A percentile compares a stretch with the other conserved stretches of the same genome.
Evolutionary conservation across 306 rosid species (phyloP).

Genomic region (Vigna unguiculata): DNA sequence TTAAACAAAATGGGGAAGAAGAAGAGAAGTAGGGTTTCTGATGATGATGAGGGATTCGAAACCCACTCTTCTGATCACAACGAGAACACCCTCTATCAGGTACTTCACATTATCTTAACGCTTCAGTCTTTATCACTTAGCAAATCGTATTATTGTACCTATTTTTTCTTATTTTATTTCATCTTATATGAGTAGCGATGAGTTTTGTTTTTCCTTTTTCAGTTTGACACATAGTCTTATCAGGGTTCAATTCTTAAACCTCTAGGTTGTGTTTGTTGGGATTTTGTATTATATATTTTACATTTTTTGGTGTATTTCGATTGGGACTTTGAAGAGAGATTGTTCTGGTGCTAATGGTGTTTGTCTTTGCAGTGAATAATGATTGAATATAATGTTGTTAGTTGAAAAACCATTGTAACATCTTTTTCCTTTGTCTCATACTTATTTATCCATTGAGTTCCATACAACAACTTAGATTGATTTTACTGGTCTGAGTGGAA

Average conservation of each 20-base stretch:
- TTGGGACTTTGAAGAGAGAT: not conserved
- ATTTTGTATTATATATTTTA: not conserved
- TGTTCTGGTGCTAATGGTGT: not conserved
- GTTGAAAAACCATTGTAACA: not conserved
- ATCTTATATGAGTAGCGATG: not conserved
- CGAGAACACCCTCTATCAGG: conserved; percentile 70
- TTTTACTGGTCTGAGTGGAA: not conserved
- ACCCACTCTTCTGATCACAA: conserved; percentile 32
- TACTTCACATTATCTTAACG: not conserved
- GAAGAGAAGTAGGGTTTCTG: conserved; percentile 68
- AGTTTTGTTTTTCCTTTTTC: not conserved
- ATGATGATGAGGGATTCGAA: conserved; percentile 52
- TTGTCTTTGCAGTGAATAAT: not conserved
- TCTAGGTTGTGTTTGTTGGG: not conserved
- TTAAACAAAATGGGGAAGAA: conserved; percentile 60
- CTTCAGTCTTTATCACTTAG: not conserved
- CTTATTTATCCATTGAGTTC: not conserved
- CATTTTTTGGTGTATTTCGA: not conserved
- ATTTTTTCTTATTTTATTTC: not conserved
- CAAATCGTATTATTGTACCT: not conserved
- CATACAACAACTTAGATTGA: not conserved
- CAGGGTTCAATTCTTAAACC: not conserved
- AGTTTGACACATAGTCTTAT: not conserved
- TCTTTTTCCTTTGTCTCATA: not conserved
- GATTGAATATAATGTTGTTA: not conserved